Conservation (phyloP, 306 rosid genomes). For the Cicer pinnatifidum region DNA sequence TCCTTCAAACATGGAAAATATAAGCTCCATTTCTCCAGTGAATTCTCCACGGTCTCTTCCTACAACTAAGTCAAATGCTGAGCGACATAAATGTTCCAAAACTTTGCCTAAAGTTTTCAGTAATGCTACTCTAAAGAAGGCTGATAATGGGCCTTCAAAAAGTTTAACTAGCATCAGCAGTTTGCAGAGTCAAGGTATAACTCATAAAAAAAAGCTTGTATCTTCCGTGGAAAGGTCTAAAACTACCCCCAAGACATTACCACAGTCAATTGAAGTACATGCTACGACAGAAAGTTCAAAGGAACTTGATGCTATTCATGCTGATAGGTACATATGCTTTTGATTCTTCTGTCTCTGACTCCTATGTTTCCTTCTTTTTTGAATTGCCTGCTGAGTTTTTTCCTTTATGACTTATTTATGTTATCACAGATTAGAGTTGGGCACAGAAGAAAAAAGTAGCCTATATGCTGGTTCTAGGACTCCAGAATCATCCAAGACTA, state of each 20-base stretch:
- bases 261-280: constrained; percentile 53
- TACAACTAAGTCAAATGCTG: constrained; percentile 50
- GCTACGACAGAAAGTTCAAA: constrained; percentile 51
- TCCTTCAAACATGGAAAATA: constrained; percentile 54
- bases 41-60: constrained; percentile 57
- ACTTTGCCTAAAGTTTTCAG: constrained; percentile 50
- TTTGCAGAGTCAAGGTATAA: constrained; percentile 55
- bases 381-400: constrained; percentile 18
- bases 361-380: constrained; percentile 1
- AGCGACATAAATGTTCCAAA: constrained; percentile 56
- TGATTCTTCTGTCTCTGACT: constrained; percentile 18
- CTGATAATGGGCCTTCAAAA: constrained; percentile 55
- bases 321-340: constrained; percentile 59
- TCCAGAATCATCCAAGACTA: constrained; percentile 64
- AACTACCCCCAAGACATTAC: constrained; percentile 47
- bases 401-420: constrained; percentile 23
- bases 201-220: constrained; percentile 53
- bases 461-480: constrained; percentile 54
- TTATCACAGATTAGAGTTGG: constrained; percentile 56
- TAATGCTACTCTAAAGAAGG: constrained; percentile 57
- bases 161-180: constrained; percentile 47
- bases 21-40: constrained; percentile 58
- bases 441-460: constrained; percentile 54
- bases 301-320: constrained; percentile 50
- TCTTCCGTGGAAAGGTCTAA: constrained; percentile 64